Base-by-base conservation (phyloP, 129 eudicot species). In the Flaveria brownii region DNA sequence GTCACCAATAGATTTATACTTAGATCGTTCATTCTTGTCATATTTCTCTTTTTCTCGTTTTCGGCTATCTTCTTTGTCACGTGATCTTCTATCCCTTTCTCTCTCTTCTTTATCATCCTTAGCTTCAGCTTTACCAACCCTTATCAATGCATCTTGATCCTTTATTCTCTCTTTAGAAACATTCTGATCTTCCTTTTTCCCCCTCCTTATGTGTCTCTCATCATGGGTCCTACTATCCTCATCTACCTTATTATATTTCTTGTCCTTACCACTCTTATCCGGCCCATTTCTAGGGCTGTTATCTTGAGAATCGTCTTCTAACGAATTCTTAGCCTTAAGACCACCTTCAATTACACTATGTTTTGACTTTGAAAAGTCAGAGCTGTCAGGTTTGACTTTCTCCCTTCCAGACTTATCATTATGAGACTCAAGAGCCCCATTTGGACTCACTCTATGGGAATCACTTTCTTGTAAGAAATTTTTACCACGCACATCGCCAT, bases 31-130 rank as follows among this genome's bases (percentile, higher is more conserved):
- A 22, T 70, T 85, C 76, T 82, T 84, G 36, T 87, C 96, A 52
- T 87, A 91, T 82, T 88, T 85, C 42, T 79, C 68, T 77, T 82
- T 74, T 36, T 87, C 93, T 68, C 84, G 82, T 80, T 84, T 94
- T 61, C 85, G 78, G 43, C 77, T 87, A 59, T 85, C 93, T 77
- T 87, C 90, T 77, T 81, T 84, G 28, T 57, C 86, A 69, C 47
- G 70, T 25, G 61, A 71, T 86, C 86, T 87, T 73, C 68, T 88
- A 26, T 77, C 91, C 71, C 78, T 84, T 20, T 85, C 88, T 73
- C 25, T 77, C 64, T 87, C 90, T 70, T 78, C 82, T 52, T 78
- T 83, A 60, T 71, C 84, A 50, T 88, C 97, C 78, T 85, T 85
- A 79, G 9, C 86, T 75, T 81, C 84, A 78, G 68, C 77, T 70